Percentiles rank a stretch among this genome's conserved stretches.
phyloP scores from a whole-genome alignment of 257 asterid genomes.

The Hygrophila difformis region DNA sequence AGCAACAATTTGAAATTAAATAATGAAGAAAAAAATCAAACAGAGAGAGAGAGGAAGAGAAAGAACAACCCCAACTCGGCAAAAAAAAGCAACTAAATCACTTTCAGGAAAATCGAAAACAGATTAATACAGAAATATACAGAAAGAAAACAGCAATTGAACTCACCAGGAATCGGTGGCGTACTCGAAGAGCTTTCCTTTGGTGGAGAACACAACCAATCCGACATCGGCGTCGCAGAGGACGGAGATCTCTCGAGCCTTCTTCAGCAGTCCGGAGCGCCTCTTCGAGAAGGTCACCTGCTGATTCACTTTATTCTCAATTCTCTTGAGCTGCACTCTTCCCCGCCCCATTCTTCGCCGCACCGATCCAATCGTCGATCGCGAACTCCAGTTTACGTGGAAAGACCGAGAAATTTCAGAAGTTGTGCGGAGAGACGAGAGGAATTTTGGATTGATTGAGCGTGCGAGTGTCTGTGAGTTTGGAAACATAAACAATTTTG shows the following conservation, averaged over 20 bases:
- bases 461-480: not conserved
- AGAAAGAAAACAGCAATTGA: not conserved
- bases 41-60: too few species aligned
- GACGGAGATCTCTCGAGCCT: conserved; percentile 60
- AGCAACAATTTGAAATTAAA: too few species aligned
- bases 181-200: conserved; percentile 48
- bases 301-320: conserved; percentile 51
- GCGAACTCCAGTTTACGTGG: too few species aligned
- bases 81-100: too few species aligned
- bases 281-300: conserved; percentile 58
- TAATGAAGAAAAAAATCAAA: too few species aligned
- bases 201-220: conserved; percentile 46
- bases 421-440: too few species aligned
- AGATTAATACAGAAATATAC: too few species aligned
- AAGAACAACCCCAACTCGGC: too few species aligned
- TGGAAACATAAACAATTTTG: not conserved
- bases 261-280: conserved; percentile 45
- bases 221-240: conserved; percentile 66
- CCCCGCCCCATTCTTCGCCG: conserved; percentile 42
- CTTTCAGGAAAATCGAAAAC: too few species aligned
- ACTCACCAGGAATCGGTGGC: conserved; percentile 52
- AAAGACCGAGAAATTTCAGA: not conserved
- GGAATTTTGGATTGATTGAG: too few species aligned
- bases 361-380: not conserved
- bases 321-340: conserved; percentile 48